Conservation (phyloP, 2,329 filamentous ascomycete genomes). For the Pleurostoma richardsiae region DNA sequence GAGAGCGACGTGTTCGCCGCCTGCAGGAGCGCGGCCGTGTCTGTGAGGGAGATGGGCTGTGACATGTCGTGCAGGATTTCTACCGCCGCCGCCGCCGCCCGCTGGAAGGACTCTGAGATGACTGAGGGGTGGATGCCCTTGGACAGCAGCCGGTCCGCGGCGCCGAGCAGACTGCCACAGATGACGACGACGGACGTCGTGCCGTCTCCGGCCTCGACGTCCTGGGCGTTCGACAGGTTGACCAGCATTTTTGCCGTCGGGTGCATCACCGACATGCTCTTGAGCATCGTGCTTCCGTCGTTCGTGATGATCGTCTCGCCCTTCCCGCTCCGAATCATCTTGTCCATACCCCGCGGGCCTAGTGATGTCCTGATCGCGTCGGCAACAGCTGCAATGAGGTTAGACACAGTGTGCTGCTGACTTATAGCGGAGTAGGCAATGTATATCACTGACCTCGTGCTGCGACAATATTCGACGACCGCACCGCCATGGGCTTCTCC, state of each 20-base stretch:
- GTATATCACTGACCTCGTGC: constrained; percentile 66
- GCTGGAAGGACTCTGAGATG: constrained; percentile 96
- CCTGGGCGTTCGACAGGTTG: constrained; percentile 92
- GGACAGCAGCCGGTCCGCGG: constrained; percentile 81
- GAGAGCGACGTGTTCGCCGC: constrained; percentile 95
- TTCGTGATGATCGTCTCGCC: constrained; percentile 99
- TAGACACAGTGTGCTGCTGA: constrained; percentile 1
- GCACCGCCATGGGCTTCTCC: constrained; percentile 97
- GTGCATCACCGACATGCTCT: constrained; percentile 98
- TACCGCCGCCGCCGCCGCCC: constrained; percentile 85
- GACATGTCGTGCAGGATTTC: constrained; percentile 93
- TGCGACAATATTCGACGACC: constrained; percentile 93
- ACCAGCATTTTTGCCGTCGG: constrained; percentile 99
- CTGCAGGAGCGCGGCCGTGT: constrained; percentile 87
- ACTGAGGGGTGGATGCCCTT: constrained; percentile 97
- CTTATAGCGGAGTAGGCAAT: neutral
- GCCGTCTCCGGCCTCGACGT: constrained; percentile 96
- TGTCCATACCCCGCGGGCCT: constrained; percentile 96
- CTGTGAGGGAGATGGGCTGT: constrained; percentile 81
- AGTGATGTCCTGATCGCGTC: constrained; percentile 97
- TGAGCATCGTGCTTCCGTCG: constrained; percentile 98
- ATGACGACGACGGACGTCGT: constrained; percentile 98
- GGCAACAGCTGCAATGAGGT: constrained; percentile 61
- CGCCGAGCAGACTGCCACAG: constrained; percentile 88
- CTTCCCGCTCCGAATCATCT: constrained; percentile 97